Evolutionary conservation across 129 eudicot genomes (phyloP).

Genomic region (Chrysanthemum lavandulifolium): DNA sequence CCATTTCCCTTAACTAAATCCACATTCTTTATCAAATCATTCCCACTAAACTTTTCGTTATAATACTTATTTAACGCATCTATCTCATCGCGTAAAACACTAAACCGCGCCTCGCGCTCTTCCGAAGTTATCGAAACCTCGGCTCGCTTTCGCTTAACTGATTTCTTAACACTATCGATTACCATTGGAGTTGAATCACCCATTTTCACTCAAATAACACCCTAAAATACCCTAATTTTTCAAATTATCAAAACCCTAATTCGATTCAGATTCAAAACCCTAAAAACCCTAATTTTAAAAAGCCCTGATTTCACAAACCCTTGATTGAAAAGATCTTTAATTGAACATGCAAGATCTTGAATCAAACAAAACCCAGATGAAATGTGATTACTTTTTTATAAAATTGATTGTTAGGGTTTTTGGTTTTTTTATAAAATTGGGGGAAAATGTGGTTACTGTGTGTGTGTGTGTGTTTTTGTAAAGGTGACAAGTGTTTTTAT

Average conservation of each 20-base stretch:
- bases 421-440: too few species aligned
- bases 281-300: background rate
- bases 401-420: too few species aligned
- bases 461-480: too few species aligned
- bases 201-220: conserved; percentile 33
- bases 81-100: conserved; percentile 45
- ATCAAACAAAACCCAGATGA: too few species aligned
- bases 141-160: conserved; percentile 58
- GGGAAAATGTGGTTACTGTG: too few species aligned
- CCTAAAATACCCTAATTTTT: too few species aligned
- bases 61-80: conserved; percentile 47
- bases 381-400: too few species aligned
- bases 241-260: conserved; percentile 25
- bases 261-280: background rate
- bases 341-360: too few species aligned
- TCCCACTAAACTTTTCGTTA: conserved; percentile 30
- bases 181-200: conserved; percentile 40
- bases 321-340: too few species aligned
- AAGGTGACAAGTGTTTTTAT: too few species aligned
- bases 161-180: conserved; percentile 41
- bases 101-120: conserved; percentile 46
- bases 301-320: too few species aligned
- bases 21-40: background rate
- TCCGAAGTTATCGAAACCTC: conserved; percentile 31
- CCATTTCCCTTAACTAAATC: conserved; percentile 19